Conservation (phyloP, 805 yeast genomes). For the Wickerhamomyces kurtzmanii region DNA sequence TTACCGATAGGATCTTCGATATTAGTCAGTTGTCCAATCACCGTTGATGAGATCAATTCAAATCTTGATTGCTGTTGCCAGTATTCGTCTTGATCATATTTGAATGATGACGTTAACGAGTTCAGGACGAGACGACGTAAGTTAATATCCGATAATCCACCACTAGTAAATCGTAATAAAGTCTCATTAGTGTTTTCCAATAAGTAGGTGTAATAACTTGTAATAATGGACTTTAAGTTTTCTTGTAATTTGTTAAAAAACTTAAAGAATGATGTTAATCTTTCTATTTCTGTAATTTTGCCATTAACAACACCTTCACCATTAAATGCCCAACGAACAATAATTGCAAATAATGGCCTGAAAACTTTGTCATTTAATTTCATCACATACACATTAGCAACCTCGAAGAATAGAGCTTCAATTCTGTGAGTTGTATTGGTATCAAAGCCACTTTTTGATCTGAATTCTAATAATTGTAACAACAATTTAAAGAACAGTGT, state of each 20-base stretch:
- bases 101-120: conserved; percentile 73
- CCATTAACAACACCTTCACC: conserved; percentile 57
- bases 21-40: conserved; percentile 55
- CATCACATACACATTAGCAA: conserved; percentile 72
- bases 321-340: conserved; percentile 87
- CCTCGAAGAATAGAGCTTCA: conserved; percentile 64
- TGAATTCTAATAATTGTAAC: conserved; percentile 60
- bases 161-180: conserved; percentile 37
- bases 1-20: conserved; percentile 73
- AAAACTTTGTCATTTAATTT: conserved; percentile 89
- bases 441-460: conserved; percentile 50
- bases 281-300: conserved; percentile 37
- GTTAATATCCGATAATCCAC: conserved; percentile 34
- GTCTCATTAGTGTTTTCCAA: conserved; percentile 60
- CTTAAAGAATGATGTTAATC: conserved; percentile 70
- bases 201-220: conserved; percentile 79
- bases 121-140: conserved; percentile 66
- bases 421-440: conserved; percentile 70
- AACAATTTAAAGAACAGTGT: conserved; percentile 59
- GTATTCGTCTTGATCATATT: conserved; percentile 85
- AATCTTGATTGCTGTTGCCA: conserved; percentile 89
- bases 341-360: conserved; percentile 81
- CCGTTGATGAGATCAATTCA: conserved; percentile 52
- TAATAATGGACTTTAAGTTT: conserved; percentile 75
- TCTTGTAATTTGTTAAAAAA: conserved; percentile 82